phyloP scores from a whole-genome alignment of 306 rosid species.

The Luffa aegyptiaca region DNA sequence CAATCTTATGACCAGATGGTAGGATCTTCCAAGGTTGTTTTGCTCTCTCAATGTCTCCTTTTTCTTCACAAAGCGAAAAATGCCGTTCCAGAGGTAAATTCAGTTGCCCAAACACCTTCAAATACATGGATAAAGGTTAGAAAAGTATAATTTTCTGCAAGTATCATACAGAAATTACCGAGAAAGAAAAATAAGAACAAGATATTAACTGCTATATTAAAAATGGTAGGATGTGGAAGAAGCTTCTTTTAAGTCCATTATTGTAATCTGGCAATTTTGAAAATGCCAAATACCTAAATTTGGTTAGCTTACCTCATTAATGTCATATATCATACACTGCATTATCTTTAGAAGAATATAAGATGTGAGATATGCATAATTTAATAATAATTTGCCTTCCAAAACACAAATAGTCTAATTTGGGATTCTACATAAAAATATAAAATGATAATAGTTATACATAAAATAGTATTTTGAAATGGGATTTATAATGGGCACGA shows the following conservation, averaged over 20 bases:
- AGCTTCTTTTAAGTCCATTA: too few species aligned
- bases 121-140: conserved; percentile 6
- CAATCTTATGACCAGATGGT: conserved; percentile 75
- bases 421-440: not conserved
- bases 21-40: conserved; percentile 69
- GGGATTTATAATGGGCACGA: not conserved
- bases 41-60: conserved; percentile 59
- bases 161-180: not conserved
- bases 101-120: conserved; percentile 82
- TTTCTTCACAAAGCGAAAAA: conserved; percentile 59
- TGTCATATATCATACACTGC: not conserved
- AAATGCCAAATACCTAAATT: not conserved
- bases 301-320: not conserved
- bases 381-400: not conserved
- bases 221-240: too few species aligned
- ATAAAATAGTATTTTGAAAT: not conserved
- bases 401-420: not conserved
- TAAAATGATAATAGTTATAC: not conserved
- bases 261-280: too few species aligned
- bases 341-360: not conserved
- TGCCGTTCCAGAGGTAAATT: conserved; percentile 47
- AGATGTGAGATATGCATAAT: not conserved
- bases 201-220: not conserved
- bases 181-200: not conserved
- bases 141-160: not conserved